These are phyloP conservation scores for Thalassiosira hispida DNA, from an alignment of 352 stramenopile species.

Conservation along the genomic window DNA sequence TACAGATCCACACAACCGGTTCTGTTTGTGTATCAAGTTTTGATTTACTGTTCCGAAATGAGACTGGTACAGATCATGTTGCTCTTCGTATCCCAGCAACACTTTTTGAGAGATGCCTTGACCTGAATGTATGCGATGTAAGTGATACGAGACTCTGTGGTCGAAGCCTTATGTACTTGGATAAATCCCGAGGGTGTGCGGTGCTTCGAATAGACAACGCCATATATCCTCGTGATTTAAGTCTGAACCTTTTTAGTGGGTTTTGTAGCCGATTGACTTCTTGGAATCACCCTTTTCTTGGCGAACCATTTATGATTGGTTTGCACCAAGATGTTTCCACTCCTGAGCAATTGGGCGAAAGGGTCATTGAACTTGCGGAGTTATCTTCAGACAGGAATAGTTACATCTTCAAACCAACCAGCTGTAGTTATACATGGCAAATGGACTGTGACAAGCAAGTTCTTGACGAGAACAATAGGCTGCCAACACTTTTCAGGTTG, in stretches of 20 bases:
- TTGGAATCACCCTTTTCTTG: slow-evolving; percentile 17
- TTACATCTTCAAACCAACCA: neutral
- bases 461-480: slow-evolving; percentile 8
- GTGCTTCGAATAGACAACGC: neutral
- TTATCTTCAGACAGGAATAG: neutral
- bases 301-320: slow-evolving; percentile 10
- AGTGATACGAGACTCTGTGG: neutral
- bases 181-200: neutral
- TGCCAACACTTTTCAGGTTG: slow-evolving; percentile 13
- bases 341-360: too few species aligned
- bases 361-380: neutral
- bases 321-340: neutral
- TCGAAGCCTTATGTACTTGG: slow-evolving; percentile 7
- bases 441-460: too few species aligned
- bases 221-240: slow-evolving; percentile 1
- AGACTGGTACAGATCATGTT: slow-evolving; percentile 3
- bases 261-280: slow-evolving; percentile 5
- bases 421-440: too few species aligned
- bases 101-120: slow-evolving; percentile 18
- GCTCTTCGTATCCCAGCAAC: neutral
- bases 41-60: slow-evolving; percentile 14
- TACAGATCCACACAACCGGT: slow-evolving; percentile 15
- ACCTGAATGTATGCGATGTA: slow-evolving; percentile 15
- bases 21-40: slow-evolving; percentile 11
- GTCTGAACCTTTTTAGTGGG: neutral